Base-by-base conservation (phyloP, 2,329 filamentous ascomycete genomes). In the Ophiostoma fasciatum region DNA sequence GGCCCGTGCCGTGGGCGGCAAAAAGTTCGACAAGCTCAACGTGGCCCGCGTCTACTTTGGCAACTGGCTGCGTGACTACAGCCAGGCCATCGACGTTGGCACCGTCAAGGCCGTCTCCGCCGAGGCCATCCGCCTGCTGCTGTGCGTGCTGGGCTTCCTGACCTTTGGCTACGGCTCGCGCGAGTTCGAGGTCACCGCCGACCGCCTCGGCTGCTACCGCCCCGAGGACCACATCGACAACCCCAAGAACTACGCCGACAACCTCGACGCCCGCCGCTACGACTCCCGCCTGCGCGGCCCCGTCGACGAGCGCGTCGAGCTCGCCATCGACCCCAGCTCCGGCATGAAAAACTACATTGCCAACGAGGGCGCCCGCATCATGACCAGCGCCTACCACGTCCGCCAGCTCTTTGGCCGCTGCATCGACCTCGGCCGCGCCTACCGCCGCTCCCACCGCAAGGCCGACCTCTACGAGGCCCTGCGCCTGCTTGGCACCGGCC, bases 321-420 rank as follows among this genome's bases (percentile, higher is more conserved):
- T 94, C 25, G 72, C 70, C 31, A 70, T 96, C 48, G 83, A 96
- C 48, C 68, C 71, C 2, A 61, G 73, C 36, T 78, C 77, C 6
- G 81, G 80, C 47, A 66, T 93, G 60, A 96, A 96, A 63, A 90
- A 87, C 55, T 94, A 94, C 59, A 94, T 94, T 56, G 84, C 87
- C 27, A 85, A 85, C 44, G 87, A 94, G 54, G 62, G 72, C 34
- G 60, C 69, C 39, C 71, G 73, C 31, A 90, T 92, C 53, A 82
- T 81, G 59, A 93, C 81, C 30, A 93, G 83, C 33, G 80, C 85
- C 39, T 64, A 67, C 32, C 74, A 92, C 49, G 72, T 94, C 41
- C 73, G 82, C 36, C 67, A 71, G 43, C 72, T 92, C 2, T 82
- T 94, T 44, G 59, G 65, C 31, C 65, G 69, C 42, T 83, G 73